Percentiles rank a stretch among this genome's conserved stretches.
Conservation (phyloP, 768 basidiomycete species). For the Botryobasidium botryosum region DNA sequence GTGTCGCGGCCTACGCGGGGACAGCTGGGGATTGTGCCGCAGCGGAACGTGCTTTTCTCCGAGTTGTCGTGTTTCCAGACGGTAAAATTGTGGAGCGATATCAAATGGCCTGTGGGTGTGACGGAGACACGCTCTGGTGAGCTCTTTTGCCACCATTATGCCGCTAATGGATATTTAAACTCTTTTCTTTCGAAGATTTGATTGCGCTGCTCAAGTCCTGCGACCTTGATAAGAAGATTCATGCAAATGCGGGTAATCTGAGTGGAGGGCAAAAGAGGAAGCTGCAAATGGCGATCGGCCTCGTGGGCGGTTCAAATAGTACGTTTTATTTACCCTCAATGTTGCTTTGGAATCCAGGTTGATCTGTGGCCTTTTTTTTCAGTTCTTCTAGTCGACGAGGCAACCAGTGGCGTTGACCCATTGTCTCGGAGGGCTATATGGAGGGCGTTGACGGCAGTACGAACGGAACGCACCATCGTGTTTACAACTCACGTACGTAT, state of each 20-base stretch:
- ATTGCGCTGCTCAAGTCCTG: slow-evolving; percentile 52
- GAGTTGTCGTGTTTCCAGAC: slow-evolving; percentile 62
- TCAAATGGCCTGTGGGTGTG: slow-evolving; percentile 41
- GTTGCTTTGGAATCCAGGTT: not conserved
- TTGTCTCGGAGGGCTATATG: slow-evolving; percentile 62
- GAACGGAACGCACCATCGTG: slow-evolving; percentile 47
- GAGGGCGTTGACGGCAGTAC: slow-evolving; percentile 51
- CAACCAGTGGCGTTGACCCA: slow-evolving; percentile 67
- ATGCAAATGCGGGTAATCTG: slow-evolving; percentile 45
- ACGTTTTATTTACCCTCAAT: slow-evolving; percentile 13
- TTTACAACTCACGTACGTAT: slow-evolving; percentile 62
- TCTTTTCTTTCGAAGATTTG: slow-evolving; percentile 41
- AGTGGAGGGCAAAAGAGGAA: slow-evolving; percentile 74
- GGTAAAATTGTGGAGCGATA: slow-evolving; percentile 49
- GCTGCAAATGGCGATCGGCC: slow-evolving; percentile 64
- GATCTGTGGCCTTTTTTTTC: no score
- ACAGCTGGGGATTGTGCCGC: slow-evolving; percentile 58
- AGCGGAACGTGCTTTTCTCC: slow-evolving; percentile 69
- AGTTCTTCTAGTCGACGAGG: slow-evolving; percentile 20
- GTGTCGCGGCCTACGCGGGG: slow-evolving; percentile 39
- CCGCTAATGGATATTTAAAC: no score
- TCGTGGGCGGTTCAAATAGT: slow-evolving; percentile 62
- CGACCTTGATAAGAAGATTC: slow-evolving; percentile 52
- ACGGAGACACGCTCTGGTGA: no score
- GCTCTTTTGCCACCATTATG: no score